Evolutionary conservation across 257 asterid species (phyloP).

Genomic region (Ballota nigra): DNA sequence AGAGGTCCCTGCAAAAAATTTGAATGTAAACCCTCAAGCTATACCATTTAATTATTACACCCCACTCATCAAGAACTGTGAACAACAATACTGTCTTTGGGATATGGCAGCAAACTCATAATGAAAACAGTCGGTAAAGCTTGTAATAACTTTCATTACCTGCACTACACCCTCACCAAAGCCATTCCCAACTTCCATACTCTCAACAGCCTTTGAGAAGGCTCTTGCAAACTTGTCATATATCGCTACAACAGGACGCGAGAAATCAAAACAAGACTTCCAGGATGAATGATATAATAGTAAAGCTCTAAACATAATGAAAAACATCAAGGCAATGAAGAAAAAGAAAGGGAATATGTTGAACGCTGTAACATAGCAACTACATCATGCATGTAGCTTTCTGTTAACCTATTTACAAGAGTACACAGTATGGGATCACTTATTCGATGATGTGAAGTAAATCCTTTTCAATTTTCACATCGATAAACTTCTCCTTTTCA

Average conservation of each 20-base stretch:
- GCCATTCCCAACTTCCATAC: slow-evolving; percentile 93
- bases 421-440: background rate
- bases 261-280: slow-evolving; percentile 21
- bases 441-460: background rate
- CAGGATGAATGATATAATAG: background rate
- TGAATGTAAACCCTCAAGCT: slow-evolving; percentile 16
- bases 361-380: background rate
- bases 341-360: background rate
- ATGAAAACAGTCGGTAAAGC: background rate
- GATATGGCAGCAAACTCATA: slow-evolving; percentile 5
- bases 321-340: background rate
- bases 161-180: slow-evolving; percentile 87
- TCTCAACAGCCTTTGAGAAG: slow-evolving; percentile 66
- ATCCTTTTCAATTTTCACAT: background rate
- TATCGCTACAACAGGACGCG: slow-evolving; percentile 54
- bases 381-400: slow-evolving; percentile 9
- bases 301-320: slow-evolving; percentile 3
- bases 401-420: background rate
- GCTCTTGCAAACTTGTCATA: slow-evolving; percentile 77
- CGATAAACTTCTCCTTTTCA: background rate
- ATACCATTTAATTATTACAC: slow-evolving; percentile 18
- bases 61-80: slow-evolving; percentile 20
- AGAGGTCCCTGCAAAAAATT: slow-evolving; percentile 72
- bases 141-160: slow-evolving; percentile 34
- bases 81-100: background rate